Conservation (phyloP, 768 basidiomycete genomes). For the Neoboletus magnificus region DNA sequence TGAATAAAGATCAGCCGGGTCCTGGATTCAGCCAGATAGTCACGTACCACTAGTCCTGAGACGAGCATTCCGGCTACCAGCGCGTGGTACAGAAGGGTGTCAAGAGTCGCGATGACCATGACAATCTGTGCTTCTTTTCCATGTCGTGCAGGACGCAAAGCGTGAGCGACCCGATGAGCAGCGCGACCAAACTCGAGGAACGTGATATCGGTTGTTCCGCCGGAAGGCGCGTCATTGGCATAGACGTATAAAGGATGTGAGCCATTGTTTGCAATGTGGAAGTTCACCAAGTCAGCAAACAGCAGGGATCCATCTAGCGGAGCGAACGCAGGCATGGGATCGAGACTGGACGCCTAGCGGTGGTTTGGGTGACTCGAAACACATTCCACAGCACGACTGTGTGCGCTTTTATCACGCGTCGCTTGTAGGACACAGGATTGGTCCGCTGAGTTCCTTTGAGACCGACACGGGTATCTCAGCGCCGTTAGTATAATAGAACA, state of each 20-base stretch:
- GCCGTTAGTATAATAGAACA: neutral
- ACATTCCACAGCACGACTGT: neutral
- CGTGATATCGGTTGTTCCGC: conserved; percentile 12
- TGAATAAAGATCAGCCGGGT: conserved; percentile 4
- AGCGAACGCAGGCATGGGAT: conserved; percentile 2
- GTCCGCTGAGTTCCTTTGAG: neutral
- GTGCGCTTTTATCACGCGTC: neutral
- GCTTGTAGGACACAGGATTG: neutral
- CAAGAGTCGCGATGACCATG: conserved; percentile 31
- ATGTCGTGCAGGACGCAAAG: conserved; percentile 16
- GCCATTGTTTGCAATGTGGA: conserved; percentile 20
- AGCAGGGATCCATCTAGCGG: conserved; percentile 20
- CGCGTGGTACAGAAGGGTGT: conserved; percentile 30
- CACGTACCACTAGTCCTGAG: conserved; percentile 29
- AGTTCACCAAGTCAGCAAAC: conserved; percentile 22
- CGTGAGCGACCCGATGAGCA: conserved; percentile 30
- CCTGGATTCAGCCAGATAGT: neutral
- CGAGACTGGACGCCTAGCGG: neutral
- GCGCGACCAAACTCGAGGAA: conserved; percentile 31
- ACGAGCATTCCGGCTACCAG: conserved; percentile 25
- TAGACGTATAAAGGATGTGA: conserved; percentile 15
- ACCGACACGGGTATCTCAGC: neutral
- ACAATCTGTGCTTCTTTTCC: conserved; percentile 27
- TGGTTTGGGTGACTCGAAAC: neutral
- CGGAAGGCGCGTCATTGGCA: conserved; percentile 6